A percentile compares a stretch with the other conserved stretches of the same genome.
Evolutionary conservation across 176 grass and related monocot genomes (phyloP).

Genomic region (Secale cereale): DNA sequence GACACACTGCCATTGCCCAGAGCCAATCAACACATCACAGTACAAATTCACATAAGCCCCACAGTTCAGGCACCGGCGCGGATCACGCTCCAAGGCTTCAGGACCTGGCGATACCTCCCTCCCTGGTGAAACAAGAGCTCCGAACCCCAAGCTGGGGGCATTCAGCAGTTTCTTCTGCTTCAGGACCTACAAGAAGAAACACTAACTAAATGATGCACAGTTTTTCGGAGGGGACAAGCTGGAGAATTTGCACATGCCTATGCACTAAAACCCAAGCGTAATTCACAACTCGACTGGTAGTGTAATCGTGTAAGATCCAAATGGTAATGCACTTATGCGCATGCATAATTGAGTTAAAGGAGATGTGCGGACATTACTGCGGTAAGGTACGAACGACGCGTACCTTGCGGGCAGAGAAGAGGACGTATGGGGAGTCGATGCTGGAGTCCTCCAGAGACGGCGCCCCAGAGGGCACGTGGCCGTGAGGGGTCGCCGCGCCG

Average conservation of each 20-base stretch:
- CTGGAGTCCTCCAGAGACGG: conserved; percentile 43
- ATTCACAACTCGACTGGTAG: background rate
- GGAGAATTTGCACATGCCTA: background rate
- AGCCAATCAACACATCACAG: conserved; percentile 57
- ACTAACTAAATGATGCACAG: background rate
- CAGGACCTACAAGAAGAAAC: conserved; percentile 55
- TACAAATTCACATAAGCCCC: conserved; percentile 87
- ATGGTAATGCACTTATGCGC: background rate
- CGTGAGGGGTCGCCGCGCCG: conserved; percentile 43
- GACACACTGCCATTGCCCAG: conserved; percentile 90
- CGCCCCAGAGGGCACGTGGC: conserved; percentile 26
- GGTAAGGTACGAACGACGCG: background rate
- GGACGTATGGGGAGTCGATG: conserved; percentile 76
- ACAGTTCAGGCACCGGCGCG: conserved; percentile 66
- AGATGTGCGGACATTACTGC: background rate
- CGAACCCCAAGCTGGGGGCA: conserved; percentile 83
- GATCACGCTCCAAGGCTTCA: conserved; percentile 64
- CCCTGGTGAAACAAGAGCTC: conserved; percentile 83
- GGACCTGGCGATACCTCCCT: conserved; percentile 66
- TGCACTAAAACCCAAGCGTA: background rate
- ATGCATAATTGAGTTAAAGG: background rate
- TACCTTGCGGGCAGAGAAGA: conserved; percentile 97
- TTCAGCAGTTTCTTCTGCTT: conserved; percentile 87
- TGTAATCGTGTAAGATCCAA: conserved; percentile 6
- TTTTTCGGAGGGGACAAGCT: background rate